phyloP scores from a whole-genome alignment of 2,329 filamentous ascomycete genomes.

The Cylindrodendrum hubeiense region DNA sequence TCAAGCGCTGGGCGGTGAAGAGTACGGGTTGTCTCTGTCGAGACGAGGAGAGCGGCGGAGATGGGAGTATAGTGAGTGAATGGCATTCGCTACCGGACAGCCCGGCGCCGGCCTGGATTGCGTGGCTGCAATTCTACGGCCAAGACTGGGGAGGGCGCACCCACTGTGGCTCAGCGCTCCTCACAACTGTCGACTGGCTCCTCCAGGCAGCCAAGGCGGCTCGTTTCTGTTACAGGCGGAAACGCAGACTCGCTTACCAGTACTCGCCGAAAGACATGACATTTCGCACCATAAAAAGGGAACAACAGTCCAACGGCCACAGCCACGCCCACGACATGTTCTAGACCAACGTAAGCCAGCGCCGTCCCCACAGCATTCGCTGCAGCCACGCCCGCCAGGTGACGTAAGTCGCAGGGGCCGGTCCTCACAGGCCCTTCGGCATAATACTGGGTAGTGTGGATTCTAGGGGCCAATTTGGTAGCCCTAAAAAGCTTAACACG shows the following conservation, averaged over 20 bases:
- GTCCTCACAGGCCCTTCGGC: background rate
- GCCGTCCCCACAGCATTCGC: background rate
- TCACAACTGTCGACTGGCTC: background rate
- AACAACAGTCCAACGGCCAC: background rate
- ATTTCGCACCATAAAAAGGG: too few species aligned
- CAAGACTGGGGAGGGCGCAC: background rate
- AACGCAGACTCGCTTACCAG: background rate
- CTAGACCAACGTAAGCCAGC: background rate
- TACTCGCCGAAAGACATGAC: background rate
- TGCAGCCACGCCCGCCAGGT: background rate
- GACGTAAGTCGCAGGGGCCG: background rate
- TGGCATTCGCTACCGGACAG: background rate
- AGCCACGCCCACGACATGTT: background rate
- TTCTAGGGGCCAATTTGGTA: background rate
- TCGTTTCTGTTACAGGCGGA: background rate
- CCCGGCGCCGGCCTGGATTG: background rate
- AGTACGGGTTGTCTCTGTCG: background rate
- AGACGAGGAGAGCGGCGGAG: background rate
- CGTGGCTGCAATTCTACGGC: background rate
- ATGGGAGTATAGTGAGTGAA: background rate
- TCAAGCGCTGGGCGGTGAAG: background rate
- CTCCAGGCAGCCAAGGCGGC: background rate
- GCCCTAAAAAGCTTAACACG: background rate
- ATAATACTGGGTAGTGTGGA: background rate
- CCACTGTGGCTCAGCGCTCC: background rate